Percentiles rank a stretch among this genome's conserved stretches.
These are phyloP conservation scores for Fistulifera solaris DNA, from an alignment of 108 stramenopile genomes.

Conservation along the genomic window DNA sequence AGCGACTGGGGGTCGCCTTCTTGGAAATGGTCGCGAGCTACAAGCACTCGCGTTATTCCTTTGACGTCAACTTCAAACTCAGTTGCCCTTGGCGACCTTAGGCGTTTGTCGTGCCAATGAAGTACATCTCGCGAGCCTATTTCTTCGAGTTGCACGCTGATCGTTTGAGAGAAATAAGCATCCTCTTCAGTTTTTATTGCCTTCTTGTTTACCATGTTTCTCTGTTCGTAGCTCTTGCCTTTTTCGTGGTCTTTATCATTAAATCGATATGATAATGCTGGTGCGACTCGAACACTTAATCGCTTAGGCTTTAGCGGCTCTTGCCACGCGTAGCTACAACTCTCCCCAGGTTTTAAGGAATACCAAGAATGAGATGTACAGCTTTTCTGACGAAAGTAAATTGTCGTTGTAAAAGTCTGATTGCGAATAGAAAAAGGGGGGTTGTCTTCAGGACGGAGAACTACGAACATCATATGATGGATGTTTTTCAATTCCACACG, in stretches of 20 bases:
- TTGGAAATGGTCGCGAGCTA: conserved; percentile 48
- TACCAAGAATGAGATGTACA: conserved; percentile 75
- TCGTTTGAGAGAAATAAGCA: conserved; percentile 52
- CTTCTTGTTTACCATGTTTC: no score
- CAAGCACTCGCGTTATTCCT: conserved; percentile 70
- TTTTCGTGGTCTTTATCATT: no score
- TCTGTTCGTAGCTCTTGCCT: no score
- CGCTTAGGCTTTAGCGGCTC: conserved; percentile 82
- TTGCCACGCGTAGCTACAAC: conserved; percentile 71
- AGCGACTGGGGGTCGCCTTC: no score
- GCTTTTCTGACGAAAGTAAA: conserved; percentile 78
- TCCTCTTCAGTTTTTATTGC: conserved; percentile 60
- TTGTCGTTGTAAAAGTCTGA: conserved; percentile 46
- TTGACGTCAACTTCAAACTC: conserved; percentile 69
- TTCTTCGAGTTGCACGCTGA: conserved; percentile 76
- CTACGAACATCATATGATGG: conserved; percentile 75
- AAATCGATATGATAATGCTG: no score
- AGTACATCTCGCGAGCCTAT: conserved; percentile 64
- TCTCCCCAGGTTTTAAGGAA: conserved; percentile 66
- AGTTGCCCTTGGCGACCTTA: conserved; percentile 17
- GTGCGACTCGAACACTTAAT: conserved; percentile 62
- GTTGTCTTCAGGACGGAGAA: conserved; percentile 44
- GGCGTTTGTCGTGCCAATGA: not conserved
- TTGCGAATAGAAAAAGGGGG: conserved; percentile 85
- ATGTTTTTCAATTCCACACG: conserved; percentile 84